A percentile compares a stretch with the other conserved stretches of the same genome.
Conservation (phyloP, 2,329 filamentous ascomycete genomes). For the Parastagonospora nodorum region DNA sequence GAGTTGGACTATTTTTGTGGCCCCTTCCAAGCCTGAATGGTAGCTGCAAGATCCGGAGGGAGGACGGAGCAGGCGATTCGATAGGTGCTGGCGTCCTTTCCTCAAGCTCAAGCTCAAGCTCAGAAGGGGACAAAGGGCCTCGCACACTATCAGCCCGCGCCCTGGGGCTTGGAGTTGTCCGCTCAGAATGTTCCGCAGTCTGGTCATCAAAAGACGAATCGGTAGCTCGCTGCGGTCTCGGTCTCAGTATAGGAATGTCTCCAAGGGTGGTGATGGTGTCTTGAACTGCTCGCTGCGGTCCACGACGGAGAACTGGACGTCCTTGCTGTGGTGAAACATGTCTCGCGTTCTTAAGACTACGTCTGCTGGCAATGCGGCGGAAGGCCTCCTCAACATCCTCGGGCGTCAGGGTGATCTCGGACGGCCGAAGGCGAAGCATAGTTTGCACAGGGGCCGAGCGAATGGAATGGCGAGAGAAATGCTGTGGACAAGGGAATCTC, state of each 20-base stretch:
- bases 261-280: constrained; percentile 34
- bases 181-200: constrained; percentile 6
- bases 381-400: constrained; percentile 44
- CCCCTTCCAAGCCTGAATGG: constrained; percentile 25
- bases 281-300: constrained; percentile 37
- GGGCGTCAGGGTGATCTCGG: constrained; percentile 44
- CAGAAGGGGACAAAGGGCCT: constrained; percentile 1
- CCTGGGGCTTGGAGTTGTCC: not conserved
- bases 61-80: constrained; percentile 3
- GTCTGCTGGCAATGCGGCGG: constrained; percentile 36
- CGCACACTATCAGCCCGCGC: constrained; percentile 7
- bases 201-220: constrained; percentile 24
- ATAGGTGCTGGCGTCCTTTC: not conserved
- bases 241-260: constrained; percentile 28
- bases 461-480: constrained; percentile 8
- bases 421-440: constrained; percentile 44
- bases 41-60: constrained; percentile 18
- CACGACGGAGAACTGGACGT: constrained; percentile 32
- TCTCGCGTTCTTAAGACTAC: constrained; percentile 10
- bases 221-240: constrained; percentile 28
- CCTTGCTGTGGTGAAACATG: constrained; percentile 10
- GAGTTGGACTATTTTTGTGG: constrained; percentile 1
- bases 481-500: constrained; percentile 11
- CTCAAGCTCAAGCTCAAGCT: constrained; percentile 2
- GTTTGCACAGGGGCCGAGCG: constrained; percentile 6